phyloP scores from a whole-genome alignment of 805 yeast species.

The Candida piceae region DNA sequence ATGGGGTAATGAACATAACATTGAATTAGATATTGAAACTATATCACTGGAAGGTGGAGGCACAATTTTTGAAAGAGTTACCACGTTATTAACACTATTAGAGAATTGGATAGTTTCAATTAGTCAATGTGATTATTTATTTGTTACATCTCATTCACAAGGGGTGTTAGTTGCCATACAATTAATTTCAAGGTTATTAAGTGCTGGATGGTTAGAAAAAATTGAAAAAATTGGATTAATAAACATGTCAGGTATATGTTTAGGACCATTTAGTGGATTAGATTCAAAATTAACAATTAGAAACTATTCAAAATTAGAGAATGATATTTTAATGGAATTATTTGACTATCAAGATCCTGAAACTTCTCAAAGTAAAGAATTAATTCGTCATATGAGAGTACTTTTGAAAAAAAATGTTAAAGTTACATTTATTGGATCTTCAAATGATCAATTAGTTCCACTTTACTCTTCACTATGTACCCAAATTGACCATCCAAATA shows the following conservation, averaged over 20 bases:
- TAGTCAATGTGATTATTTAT: constrained; percentile 64
- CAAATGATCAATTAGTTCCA: constrained; percentile 89
- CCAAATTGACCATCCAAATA: constrained; percentile 80
- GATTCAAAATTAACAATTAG: constrained; percentile 79
- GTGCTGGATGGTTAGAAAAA: constrained; percentile 56
- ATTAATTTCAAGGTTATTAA: constrained; percentile 37
- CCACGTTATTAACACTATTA: constrained; percentile 62
- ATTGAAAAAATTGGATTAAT: constrained; percentile 61
- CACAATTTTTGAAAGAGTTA: constrained; percentile 75
- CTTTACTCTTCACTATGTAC: constrained; percentile 80
- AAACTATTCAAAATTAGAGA: constrained; percentile 82
- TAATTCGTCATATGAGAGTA: constrained; percentile 59
- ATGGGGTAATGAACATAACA: constrained; percentile 46
- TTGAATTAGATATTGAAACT: constrained; percentile 57
- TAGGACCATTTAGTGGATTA: constrained; percentile 86
- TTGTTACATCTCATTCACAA: constrained; percentile 87
- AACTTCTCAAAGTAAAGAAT: constrained; percentile 63
- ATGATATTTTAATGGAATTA: constrained; percentile 76
- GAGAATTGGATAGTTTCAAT: constrained; percentile 61
- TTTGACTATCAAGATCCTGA: constrained; percentile 81
- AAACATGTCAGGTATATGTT: constrained; percentile 88
- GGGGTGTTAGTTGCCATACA: constrained; percentile 89
- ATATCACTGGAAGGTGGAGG: constrained; percentile 94
- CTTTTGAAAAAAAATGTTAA: constrained; percentile 74
- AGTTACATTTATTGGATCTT: constrained; percentile 74